These are phyloP conservation scores for Candida krabiensis DNA, from an alignment of 805 yeast genomes.

Conservation along the genomic window DNA sequence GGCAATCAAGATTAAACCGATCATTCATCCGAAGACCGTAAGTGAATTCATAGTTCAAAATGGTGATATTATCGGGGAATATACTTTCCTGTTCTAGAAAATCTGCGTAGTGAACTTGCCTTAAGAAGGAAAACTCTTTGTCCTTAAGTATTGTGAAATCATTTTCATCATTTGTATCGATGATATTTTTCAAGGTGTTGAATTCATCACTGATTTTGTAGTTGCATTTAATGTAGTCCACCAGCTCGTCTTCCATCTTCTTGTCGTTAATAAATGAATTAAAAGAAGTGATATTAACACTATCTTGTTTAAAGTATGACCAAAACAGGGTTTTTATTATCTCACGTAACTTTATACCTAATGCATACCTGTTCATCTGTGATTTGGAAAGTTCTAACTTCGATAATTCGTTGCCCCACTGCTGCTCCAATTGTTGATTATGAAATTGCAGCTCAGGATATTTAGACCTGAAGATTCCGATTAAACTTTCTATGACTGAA, in stretches of 20 bases:
- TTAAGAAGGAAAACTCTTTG: slow-evolving; percentile 19
- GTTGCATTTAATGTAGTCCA: slow-evolving; percentile 1
- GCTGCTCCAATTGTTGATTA: neutral
- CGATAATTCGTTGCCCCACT: slow-evolving; percentile 22
- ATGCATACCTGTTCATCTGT: slow-evolving; percentile 1
- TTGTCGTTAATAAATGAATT: slow-evolving; percentile 6
- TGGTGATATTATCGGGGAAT: too few species aligned
- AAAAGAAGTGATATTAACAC: neutral
- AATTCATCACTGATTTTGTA: slow-evolving; percentile 7
- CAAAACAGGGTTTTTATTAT: slow-evolving; percentile 21
- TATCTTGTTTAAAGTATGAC: slow-evolving; percentile 14
- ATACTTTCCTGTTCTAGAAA: too few species aligned
- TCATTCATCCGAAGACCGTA: slow-evolving; percentile 23
- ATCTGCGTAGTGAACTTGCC: slow-evolving; percentile 1
- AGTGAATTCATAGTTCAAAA: slow-evolving; percentile 19
- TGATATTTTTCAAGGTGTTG: slow-evolving; percentile 14
- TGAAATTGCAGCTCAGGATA: slow-evolving; percentile 11
- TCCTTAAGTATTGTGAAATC: slow-evolving; percentile 23
- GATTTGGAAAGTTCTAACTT: slow-evolving; percentile 4
- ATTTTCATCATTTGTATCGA: slow-evolving; percentile 19
- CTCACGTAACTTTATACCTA: slow-evolving; percentile 15
- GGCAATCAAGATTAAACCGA: slow-evolving; percentile 15
- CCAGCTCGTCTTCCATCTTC: slow-evolving; percentile 9
- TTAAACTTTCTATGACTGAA: slow-evolving; percentile 19
- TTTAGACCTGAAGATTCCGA: slow-evolving; percentile 5